Percentiles rank a stretch among this genome's conserved stretches.
phyloP scores from a whole-genome alignment of 2,329 filamentous ascomycete species.

The Aspergillus unguis region DNA sequence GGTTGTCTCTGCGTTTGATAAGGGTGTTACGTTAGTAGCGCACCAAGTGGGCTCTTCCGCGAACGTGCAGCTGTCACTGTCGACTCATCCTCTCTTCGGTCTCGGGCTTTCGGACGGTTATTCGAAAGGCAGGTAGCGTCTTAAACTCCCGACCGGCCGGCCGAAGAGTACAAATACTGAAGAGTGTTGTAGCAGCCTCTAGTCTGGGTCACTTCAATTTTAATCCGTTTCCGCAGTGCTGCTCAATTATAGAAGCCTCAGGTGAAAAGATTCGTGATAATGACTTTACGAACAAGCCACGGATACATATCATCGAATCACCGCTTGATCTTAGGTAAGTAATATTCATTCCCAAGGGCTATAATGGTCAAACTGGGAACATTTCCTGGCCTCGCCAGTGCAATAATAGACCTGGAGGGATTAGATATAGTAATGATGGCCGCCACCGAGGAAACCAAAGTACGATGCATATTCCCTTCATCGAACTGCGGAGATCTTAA shows the following conservation, averaged over 20 bases:
- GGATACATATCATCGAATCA: not conserved
- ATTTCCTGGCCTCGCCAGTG: not conserved
- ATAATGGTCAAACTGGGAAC: not conserved
- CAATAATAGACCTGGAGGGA: not conserved
- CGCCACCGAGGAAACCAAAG: not conserved
- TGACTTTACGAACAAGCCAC: no score
- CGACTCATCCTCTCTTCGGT: not conserved
- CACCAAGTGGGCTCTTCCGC: not conserved
- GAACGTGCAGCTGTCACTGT: not conserved
- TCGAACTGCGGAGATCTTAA: no score
- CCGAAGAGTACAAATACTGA: no score
- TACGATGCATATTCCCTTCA: not conserved
- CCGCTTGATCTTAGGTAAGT: no score
- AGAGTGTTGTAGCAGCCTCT: no score
- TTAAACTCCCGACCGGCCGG: no score
- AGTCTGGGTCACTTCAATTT: no score
- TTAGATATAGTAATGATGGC: not conserved
- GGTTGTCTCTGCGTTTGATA: not conserved
- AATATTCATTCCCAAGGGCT: no score
- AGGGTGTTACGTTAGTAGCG: not conserved
- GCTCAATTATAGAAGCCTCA: no score
- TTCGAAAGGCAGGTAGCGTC: not conserved
- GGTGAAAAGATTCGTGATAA: no score
- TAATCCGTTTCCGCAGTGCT: no score
- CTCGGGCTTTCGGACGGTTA: not conserved